A percentile compares a stretch with the other conserved stretches of the same genome.
Conservation (phyloP, 2,329 filamentous ascomycete species). For the Ascochyta koolunga region DNA sequence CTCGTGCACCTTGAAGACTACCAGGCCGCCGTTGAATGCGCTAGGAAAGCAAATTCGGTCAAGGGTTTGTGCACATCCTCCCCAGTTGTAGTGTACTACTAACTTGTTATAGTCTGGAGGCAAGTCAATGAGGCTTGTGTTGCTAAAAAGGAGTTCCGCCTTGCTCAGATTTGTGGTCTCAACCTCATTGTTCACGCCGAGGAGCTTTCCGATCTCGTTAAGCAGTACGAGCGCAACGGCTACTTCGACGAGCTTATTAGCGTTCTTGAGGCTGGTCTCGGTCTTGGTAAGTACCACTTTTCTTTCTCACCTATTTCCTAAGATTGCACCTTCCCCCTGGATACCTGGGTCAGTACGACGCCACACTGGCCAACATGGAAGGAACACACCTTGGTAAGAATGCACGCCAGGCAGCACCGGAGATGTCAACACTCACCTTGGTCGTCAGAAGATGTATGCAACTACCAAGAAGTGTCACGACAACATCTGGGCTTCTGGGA, state of each 20-base stretch:
- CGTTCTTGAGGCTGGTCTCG: slow-evolving; percentile 91
- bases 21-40: slow-evolving; percentile 95
- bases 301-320: too few relatives aligned
- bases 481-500: too few relatives aligned
- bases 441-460: too few relatives aligned
- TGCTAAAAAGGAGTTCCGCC: slow-evolving; percentile 96
- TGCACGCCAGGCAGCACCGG: too few relatives aligned
- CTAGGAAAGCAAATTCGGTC: slow-evolving; percentile 97
- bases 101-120: slow-evolving; percentile 74
- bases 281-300: too few relatives aligned
- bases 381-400: too few relatives aligned
- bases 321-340: too few relatives aligned
- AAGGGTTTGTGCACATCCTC: slow-evolving; percentile 55
- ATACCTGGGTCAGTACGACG: too few relatives aligned
- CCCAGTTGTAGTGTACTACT: background rate
- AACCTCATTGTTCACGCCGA: slow-evolving; percentile 98
- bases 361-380: too few relatives aligned
- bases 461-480: too few relatives aligned
- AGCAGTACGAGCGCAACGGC: slow-evolving; percentile 94
- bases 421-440: too few relatives aligned
- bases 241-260: slow-evolving; percentile 98
- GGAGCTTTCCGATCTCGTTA: slow-evolving; percentile 88
- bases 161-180: slow-evolving; percentile 97
- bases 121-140: slow-evolving; percentile 97
- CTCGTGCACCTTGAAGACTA: slow-evolving; percentile 97